Percentiles rank a stretch among this genome's conserved stretches.
phyloP scores from a whole-genome alignment of 1,284 basidiomycete genomes.

The Pyrrhoderma noxium region DNA sequence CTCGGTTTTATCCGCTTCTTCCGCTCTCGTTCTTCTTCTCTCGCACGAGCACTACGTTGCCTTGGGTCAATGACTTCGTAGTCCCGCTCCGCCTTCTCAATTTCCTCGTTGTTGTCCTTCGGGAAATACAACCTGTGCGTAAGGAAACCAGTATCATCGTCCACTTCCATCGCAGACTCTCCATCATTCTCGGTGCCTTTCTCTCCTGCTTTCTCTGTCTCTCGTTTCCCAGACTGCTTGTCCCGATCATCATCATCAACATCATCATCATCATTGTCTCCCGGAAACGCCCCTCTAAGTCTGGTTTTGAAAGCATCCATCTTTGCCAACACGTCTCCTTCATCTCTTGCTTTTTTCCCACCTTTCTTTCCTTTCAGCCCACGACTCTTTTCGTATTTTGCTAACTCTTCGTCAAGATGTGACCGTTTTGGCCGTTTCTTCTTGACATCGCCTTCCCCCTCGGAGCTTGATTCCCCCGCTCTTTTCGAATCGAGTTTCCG shows the following conservation, averaged over 20 bases:
- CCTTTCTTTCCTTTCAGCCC: conserved; percentile 52
- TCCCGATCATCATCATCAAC: conserved; percentile 25
- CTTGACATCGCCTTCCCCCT: conserved; percentile 50
- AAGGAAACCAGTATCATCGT: conserved; percentile 77
- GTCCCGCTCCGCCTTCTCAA: conserved; percentile 75
- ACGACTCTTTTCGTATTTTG: conserved; percentile 66
- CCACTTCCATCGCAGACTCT: conserved; percentile 54
- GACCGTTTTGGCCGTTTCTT: conserved; percentile 63
- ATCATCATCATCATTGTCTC: conserved; percentile 28
- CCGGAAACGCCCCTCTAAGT: conserved; percentile 43
- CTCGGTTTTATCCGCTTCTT: conserved; percentile 38
- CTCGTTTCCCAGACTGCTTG: conserved; percentile 18
- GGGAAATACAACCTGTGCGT: conserved; percentile 70
- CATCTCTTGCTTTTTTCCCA: conserved; percentile 45
- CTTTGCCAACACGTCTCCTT: conserved; percentile 68
- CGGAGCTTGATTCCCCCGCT: conserved; percentile 36
- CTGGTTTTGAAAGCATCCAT: conserved; percentile 68
- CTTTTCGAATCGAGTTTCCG: conserved; percentile 59
- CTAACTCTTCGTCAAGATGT: conserved; percentile 70
- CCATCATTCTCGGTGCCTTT: conserved; percentile 14
- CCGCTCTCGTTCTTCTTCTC: conserved; percentile 65
- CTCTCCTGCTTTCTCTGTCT: conserved; percentile 15
- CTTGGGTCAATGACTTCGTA: conserved; percentile 86
- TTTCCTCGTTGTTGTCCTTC: conserved; percentile 72
- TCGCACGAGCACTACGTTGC: conserved; percentile 57